phyloP scores from a whole-genome alignment of 257 asterid species.

The Scutellaria minor region DNA sequence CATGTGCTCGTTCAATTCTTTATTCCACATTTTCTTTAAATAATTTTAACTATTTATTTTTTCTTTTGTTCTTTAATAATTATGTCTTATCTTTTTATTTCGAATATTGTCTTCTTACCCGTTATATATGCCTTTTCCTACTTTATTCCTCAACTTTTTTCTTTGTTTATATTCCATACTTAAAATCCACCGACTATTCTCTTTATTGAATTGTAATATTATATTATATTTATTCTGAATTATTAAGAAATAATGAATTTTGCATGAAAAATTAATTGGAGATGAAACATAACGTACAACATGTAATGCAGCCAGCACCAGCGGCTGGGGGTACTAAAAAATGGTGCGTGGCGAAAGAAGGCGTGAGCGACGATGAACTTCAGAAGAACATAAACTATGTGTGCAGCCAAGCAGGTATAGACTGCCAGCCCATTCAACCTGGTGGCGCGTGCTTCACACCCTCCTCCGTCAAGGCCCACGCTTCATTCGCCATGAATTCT shows the following conservation, averaged over 20 bases:
- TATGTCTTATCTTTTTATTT: neutral
- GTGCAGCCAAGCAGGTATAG: constrained; percentile 46
- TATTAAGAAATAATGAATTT: too few relatives aligned
- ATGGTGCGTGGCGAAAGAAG: constrained; percentile 51
- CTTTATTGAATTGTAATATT: neutral
- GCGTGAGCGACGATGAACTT: constrained; percentile 29
- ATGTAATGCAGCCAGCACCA: constrained; percentile 9
- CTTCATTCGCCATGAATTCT: constrained; percentile 51
- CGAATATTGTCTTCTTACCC: constrained; percentile 19
- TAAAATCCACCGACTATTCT: neutral
- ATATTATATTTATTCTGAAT: too few relatives aligned
- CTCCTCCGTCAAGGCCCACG: constrained; percentile 40
- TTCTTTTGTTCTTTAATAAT: neutral
- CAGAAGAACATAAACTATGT: constrained; percentile 43
- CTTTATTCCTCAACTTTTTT: neutral
- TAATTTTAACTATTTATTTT: too few relatives aligned
- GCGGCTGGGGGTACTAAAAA: constrained; percentile 18
- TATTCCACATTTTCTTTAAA: neutral
- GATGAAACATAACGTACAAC: too few relatives aligned
- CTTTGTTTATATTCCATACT: neutral
- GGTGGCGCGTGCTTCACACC: constrained; percentile 52
- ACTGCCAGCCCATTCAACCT: constrained; percentile 48
- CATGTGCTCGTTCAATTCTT: constrained; percentile 17
- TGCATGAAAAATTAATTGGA: too few relatives aligned
- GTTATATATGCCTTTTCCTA: neutral